A percentile compares a stretch with the other conserved stretches of the same genome.
Conservation (phyloP, 2,329 filamentous ascomycete genomes). For the Rutstroemia sp. region DNA sequence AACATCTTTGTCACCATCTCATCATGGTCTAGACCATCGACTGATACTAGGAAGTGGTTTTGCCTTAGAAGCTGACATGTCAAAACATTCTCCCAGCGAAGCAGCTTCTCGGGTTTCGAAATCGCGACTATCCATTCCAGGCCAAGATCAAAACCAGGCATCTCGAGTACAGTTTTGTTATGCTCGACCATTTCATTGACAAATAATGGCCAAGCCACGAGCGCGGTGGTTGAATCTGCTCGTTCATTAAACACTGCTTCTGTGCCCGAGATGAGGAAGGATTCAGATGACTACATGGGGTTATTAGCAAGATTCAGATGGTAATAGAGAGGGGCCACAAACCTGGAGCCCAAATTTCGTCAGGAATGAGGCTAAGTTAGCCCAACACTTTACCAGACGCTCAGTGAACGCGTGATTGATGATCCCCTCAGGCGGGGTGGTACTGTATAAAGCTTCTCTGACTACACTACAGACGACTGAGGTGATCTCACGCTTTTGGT, state of each 20-base stretch:
- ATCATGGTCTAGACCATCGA: neutral
- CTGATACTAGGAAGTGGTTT: neutral
- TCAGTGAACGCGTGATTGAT: constrained; percentile 3
- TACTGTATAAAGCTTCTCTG: constrained; percentile 10
- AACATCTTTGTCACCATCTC: neutral
- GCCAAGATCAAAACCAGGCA: constrained; percentile 32
- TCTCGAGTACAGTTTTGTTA: constrained; percentile 32
- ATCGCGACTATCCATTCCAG: constrained; percentile 48
- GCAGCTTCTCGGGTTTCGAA: constrained; percentile 39
- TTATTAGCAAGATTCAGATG: constrained; percentile 38
- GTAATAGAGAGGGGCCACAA: constrained; percentile 23
- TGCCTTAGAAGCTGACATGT: constrained; percentile 5
- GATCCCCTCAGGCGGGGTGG: neutral
- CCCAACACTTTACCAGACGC: constrained; percentile 15
- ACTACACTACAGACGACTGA: constrained; percentile 11
- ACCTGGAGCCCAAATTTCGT: constrained; percentile 19
- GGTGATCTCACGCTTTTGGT: constrained; percentile 10
- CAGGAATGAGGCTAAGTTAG: constrained; percentile 14
- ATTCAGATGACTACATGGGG: constrained; percentile 26
- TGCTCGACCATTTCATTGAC: constrained; percentile 41
- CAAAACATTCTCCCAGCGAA: constrained; percentile 34
- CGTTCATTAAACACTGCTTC: constrained; percentile 29
- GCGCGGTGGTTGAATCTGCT: constrained; percentile 39
- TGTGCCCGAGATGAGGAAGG: constrained; percentile 16
- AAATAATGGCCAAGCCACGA: constrained; percentile 44